Percentiles rank a stretch among this genome's conserved stretches.
Conservation (phyloP, 768 basidiomycete genomes). For the Saitozyma sp. region DNA sequence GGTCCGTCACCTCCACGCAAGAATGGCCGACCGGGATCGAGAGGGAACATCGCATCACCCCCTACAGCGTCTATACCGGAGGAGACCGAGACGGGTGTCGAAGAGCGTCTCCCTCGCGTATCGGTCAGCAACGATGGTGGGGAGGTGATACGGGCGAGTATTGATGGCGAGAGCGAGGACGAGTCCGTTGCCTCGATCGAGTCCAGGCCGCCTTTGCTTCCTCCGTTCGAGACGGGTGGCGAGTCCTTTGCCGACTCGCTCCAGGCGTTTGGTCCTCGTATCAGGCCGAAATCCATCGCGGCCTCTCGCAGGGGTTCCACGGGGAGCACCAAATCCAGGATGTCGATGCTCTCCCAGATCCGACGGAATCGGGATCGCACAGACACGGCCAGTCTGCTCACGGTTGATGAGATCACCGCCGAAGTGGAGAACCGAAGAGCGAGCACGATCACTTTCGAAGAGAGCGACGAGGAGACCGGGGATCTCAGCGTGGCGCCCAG, state of each 20-base stretch:
- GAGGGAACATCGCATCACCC: constrained; percentile 30
- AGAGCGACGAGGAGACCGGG: constrained; percentile 44
- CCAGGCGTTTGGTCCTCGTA: constrained; percentile 40
- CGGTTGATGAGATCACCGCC: constrained; percentile 96
- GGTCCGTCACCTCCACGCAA: constrained; percentile 27
- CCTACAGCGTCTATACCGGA: constrained; percentile 43
- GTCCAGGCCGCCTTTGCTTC: constrained; percentile 45
- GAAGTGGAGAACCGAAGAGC: constrained; percentile 70
- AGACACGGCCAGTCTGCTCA: constrained; percentile 87
- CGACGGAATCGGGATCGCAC: constrained; percentile 63
- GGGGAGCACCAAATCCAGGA: constrained; percentile 57
- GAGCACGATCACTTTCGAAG: constrained; percentile 62
- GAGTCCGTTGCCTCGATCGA: constrained; percentile 18
- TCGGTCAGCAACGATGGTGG: constrained; percentile 47
- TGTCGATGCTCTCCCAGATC: constrained; percentile 58
- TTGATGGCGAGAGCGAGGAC: constrained; percentile 37
- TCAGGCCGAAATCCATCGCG: constrained; percentile 58
- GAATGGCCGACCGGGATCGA: constrained; percentile 16
- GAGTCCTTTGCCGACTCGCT: constrained; percentile 79
- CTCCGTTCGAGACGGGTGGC: constrained; percentile 53
- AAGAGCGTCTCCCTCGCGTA: constrained; percentile 34
- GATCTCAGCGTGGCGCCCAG: not conserved
- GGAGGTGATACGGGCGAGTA: constrained; percentile 17
- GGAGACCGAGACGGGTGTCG: constrained; percentile 25
- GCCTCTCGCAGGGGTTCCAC: constrained; percentile 35